Conservation (phyloP, 768 basidiomycete species). For the Termitomyces sp. region DNA sequence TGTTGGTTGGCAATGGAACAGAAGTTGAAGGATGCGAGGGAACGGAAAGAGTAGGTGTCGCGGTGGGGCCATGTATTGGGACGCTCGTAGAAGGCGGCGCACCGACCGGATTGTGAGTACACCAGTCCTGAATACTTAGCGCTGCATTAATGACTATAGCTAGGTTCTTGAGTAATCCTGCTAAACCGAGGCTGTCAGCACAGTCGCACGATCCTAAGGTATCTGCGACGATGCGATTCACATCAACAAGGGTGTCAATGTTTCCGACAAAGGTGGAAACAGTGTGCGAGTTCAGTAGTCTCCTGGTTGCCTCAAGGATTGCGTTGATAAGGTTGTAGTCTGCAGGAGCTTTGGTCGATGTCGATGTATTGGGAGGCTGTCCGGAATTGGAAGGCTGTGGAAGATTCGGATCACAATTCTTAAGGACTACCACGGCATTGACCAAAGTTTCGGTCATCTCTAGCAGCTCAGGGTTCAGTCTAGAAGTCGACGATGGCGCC, state of each 20-base stretch:
- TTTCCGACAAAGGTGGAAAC: constrained; percentile 13
- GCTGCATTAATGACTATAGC: constrained; percentile 3
- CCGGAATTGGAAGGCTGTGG: background rate
- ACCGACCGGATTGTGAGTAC: constrained; percentile 7
- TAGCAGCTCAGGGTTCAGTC: constrained; percentile 14
- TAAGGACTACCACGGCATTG: constrained; percentile 15
- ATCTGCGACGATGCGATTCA: background rate
- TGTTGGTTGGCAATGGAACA: background rate
- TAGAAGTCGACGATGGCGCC: background rate
- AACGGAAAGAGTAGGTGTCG: background rate
- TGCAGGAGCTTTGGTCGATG: background rate
- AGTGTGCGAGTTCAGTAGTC: constrained; percentile 15
- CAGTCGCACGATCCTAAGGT: constrained; percentile 9
- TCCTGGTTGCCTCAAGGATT: constrained; percentile 12
- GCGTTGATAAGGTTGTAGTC: constrained; percentile 6
- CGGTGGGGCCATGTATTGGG: background rate
- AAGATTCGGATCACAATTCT: constrained; percentile 7
- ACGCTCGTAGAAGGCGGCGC: background rate
- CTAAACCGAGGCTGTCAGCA: constrained; percentile 2
- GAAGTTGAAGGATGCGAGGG: background rate
- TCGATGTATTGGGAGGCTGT: background rate
- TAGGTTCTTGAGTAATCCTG: constrained; percentile 2
- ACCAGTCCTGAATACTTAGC: constrained; percentile 11
- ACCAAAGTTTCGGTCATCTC: constrained; percentile 15
- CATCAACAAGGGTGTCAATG: constrained; percentile 9